Evolutionary conservation across 805 yeast genomes (phyloP), one percentile per base, ranked within the genome.

Genomic region (Myxozyma kluyveri): DNA sequence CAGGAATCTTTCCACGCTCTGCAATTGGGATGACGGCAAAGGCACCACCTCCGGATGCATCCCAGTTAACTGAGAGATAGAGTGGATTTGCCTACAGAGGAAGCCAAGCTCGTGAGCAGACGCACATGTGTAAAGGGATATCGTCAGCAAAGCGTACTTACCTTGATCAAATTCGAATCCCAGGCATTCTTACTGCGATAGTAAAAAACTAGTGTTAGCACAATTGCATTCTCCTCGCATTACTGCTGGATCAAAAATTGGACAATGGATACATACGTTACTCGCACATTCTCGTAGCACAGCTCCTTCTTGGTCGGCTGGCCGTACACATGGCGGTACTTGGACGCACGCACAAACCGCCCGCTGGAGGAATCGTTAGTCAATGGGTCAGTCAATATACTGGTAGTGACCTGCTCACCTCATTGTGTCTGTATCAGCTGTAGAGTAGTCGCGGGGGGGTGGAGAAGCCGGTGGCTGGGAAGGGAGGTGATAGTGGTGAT

Each of bases 31-130:
- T 82, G 10, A 95, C 86, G 0, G 96, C 96, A 74, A 93, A 90
- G 0, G 98, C 95, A 47, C 99, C 99, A 57, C 98, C 98, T 37
- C 98, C 98, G 9, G 95, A 84, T 29, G 96, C 77, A 53, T 87
- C 88, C 96, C 96, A 89, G 68, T 88, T 89, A 59, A 89, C 84
- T 0, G 96, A 77, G 38, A 93, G 70, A 64, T 80, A 93, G 67
- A 85, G 84, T 35, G 96, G 91, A 67, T 93, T 93, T 59, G 86
- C 80, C 69, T 68, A 33, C 9, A 14, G 24, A 12, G 37, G 42
- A 19, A 47, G 36, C 54, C 18, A 21, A 42, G 9, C 12, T 23
- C 19, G n/a, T 4, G 3, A 37, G 27, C 17, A n/a, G 2, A 29
- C 26, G 38, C 19, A 12, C 7, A 29, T 4, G 26, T 18, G 18